These are phyloP conservation scores for Coriaria nepalensis DNA, from an alignment of 306 rosid genomes.

Conservation along the genomic window DNA sequence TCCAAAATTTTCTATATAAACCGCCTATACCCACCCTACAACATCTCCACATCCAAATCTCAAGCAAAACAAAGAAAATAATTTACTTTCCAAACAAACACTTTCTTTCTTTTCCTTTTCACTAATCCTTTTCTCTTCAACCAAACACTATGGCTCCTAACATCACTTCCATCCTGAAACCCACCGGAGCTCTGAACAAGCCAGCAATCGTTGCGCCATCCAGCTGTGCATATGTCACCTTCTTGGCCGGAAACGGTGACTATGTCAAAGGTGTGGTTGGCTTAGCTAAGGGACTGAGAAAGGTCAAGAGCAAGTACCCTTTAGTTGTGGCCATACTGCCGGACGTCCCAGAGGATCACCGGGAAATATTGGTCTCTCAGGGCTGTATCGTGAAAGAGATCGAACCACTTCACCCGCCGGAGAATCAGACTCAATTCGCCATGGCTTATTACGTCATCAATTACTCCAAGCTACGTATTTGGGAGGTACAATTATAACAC, in stretches of 20 bases:
- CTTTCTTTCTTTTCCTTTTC: not conserved
- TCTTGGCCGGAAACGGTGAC: constrained; percentile 71
- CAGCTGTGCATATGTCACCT: constrained; percentile 48
- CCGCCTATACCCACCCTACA: not conserved
- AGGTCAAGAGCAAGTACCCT: constrained; percentile 43
- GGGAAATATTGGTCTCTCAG: constrained; percentile 36
- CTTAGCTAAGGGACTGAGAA: constrained; percentile 69
- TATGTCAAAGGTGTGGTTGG: constrained; percentile 77
- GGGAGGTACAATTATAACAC: constrained; percentile 36
- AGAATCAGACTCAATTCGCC: constrained; percentile 65
- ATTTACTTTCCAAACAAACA: not conserved
- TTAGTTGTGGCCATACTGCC: constrained; percentile 67
- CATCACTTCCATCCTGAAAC: constrained; percentile 6
- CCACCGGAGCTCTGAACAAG: constrained; percentile 7
- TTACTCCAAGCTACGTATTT: constrained; percentile 76
- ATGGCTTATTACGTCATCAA: constrained; percentile 79
- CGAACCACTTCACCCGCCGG: constrained; percentile 51
- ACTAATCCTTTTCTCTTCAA: not conserved
- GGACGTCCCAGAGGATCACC: constrained; percentile 68
- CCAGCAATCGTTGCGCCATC: not conserved
- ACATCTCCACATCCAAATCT: not conserved
- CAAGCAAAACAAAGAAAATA: not conserved
- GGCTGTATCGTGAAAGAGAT: constrained; percentile 60
- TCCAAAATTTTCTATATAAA: constrained; percentile 27
- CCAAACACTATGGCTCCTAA: constrained; percentile 41